Base-by-base conservation (phyloP, 129 eudicot genomes). In the Deinandra increscens region DNA sequence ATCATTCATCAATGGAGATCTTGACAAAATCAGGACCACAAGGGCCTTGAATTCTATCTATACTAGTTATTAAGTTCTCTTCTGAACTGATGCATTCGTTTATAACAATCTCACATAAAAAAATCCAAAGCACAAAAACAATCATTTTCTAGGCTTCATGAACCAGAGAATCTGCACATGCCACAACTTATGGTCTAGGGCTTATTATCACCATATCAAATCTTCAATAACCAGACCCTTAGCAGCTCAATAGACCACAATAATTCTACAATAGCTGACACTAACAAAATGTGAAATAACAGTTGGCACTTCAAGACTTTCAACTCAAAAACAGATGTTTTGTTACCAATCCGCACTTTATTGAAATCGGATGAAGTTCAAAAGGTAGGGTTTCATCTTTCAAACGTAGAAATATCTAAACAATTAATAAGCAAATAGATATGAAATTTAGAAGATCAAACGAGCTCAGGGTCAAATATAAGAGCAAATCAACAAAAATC, bases 351-450 rank as follows among this genome's bases (percentile, higher is more conserved):
- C 56, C 22, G 18, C 45, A 38, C 20, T 43, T 46, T 60, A 37
- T 45, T 38, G 14, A 45, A 33, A 76, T 22, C 58, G 31, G 15
- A 37, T 0, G 26, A 60, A 76, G 75, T 39, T 14, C 55, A 68
- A 59, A 22, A 11, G 9, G 8, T 74, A 74, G 73, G 79, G 79
- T 26, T 26, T 26, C n/a, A n/a, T n/a, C n/a, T n/a, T n/a, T n/a
- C 33, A 51, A 64, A 41, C 36, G 19, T 60, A 29, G 23, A 71
- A 44, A 29, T 23, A 43, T 26, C 31, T 39, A n/a, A 44, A 42
- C n/a, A 75, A 31, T 20, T 34, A 1, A n/a, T n/a, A 75, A 66
- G 44, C 38, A 65, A 43, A 18, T 26, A 5, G n/a, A 8, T 7
- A n/a, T 18, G 55, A 13, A 3, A 54, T 53, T 11, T 31, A 58